Evolutionary conservation across 1,284 basidiomycete species (phyloP), one percentile per base, ranked within the genome.

Genomic region (Cryptococcus depauperatus): DNA sequence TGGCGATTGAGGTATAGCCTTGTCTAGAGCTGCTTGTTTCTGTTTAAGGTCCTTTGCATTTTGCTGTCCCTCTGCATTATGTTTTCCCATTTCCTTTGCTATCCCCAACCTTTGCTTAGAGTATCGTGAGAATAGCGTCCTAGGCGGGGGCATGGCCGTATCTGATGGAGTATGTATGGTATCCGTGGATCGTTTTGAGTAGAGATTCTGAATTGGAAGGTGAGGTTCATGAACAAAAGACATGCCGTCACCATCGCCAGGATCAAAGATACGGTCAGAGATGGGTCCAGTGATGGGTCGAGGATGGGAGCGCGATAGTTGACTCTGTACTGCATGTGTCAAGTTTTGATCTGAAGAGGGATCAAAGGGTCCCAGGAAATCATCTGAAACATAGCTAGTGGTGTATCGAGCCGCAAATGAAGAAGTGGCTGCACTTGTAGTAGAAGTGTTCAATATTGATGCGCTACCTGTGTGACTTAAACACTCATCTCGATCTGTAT

Each of bases 131-230:
- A 29, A 43, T 40, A 18, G 18, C 16, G 35, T 32, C 22, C 37
- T 38, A 5, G 43, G 39, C 9, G 43, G 27, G 4, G 33, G 35
- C 7, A 27, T 26, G 11, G 34, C 35, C 3, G 42, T 21, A 26
- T 35, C 14, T n/a, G 37, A 34, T 23, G 42, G 27, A 4, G 46
- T 46, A n/a, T n/a, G n/a, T n/a, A 58, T 38, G 11, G 58, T 55
- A 25, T 58, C 56, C 23, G 41, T 52, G 1, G 56, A 56, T 37
- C 42, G 50, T 10, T 44, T 40, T 10, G 50, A 44, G 25, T 54
- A 21, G 18, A 49, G 44, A 5, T 27, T 33, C 28, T 51, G 50
- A 14, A 54, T 22, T 14, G 50, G 46, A 14, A 46, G 50, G 40
- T 50, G 51, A 19, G 51, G 40, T 4, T 33, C 41, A 5, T 37